Evolutionary conservation across 768 basidiomycete species (phyloP).

Genomic region (Asterophora lycoperdoides): DNA sequence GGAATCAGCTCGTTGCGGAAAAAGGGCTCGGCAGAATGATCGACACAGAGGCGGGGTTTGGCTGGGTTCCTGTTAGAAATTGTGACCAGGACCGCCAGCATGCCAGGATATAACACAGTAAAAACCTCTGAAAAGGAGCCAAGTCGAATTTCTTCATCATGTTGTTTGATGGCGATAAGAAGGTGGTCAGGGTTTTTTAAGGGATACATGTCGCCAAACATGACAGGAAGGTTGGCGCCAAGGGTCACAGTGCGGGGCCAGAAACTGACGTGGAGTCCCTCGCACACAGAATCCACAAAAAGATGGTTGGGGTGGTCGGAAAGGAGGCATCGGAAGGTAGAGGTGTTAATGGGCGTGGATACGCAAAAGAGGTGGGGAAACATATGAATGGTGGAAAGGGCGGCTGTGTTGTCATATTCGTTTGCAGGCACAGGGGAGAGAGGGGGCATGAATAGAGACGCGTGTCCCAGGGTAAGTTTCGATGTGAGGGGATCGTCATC

Average conservation of each 20-base stretch:
- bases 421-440: too few species aligned
- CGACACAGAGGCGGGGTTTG: background rate
- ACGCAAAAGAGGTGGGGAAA: background rate
- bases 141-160: background rate
- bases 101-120: background rate
- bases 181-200: background rate
- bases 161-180: background rate
- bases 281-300: slow-evolving; percentile 31
- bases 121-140: background rate
- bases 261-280: slow-evolving; percentile 29
- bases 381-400: background rate
- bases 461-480: too few species aligned
- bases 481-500: too few species aligned
- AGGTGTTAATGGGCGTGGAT: too few species aligned
- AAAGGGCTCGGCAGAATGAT: too few species aligned
- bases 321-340: background rate
- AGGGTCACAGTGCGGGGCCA: too few species aligned
- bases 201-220: background rate
- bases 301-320: slow-evolving; percentile 13
- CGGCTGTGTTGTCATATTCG: background rate
- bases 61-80: background rate
- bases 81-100: background rate
- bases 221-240: slow-evolving; percentile 15
- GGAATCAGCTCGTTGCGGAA: background rate
- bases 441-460: too few species aligned